These are phyloP conservation scores for Dioscorea cayenensis DNA, from an alignment of 116 monocot species.

Conservation along the genomic window DNA sequence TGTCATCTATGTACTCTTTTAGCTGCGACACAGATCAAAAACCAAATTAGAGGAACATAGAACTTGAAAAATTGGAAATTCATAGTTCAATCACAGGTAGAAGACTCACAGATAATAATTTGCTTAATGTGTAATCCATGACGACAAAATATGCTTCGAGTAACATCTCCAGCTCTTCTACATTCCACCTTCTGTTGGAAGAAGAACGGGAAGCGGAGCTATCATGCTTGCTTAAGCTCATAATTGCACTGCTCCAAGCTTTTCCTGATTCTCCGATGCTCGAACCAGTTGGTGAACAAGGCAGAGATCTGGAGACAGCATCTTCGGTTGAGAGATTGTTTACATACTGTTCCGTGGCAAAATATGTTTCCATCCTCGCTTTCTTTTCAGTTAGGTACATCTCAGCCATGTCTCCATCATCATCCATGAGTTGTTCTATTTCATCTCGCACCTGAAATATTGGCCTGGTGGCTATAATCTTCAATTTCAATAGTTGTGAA, in stretches of 20 bases:
- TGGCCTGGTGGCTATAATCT: neutral
- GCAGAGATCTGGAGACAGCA: constrained; percentile 33
- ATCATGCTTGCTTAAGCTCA: constrained; percentile 30
- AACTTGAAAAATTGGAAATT: neutral
- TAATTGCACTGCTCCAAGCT: constrained; percentile 8
- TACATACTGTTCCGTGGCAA: constrained; percentile 7
- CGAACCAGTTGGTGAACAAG: constrained; percentile 49
- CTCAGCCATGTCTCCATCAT: constrained; percentile 82
- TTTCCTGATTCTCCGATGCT: constrained; percentile 27
- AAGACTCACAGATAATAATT: constrained; percentile 49
- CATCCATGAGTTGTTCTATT: constrained; percentile 79
- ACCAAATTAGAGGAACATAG: neutral
- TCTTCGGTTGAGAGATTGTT: neutral
- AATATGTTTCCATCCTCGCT: constrained; percentile 35
- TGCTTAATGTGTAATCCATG: constrained; percentile 52
- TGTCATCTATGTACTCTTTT: constrained; percentile 86
- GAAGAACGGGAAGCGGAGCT: constrained; percentile 27
- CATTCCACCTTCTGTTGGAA: constrained; percentile 13
- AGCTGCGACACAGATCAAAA: constrained; percentile 31
- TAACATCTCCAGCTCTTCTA: constrained; percentile 73
- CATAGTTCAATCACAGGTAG: neutral
- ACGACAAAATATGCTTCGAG: constrained; percentile 80
- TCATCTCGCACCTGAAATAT: constrained; percentile 57
- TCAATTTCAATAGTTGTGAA: neutral
- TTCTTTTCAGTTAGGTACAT: constrained; percentile 79